Conservation (phyloP, 2,329 filamentous ascomycete species). For the Claviceps paspali region DNA sequence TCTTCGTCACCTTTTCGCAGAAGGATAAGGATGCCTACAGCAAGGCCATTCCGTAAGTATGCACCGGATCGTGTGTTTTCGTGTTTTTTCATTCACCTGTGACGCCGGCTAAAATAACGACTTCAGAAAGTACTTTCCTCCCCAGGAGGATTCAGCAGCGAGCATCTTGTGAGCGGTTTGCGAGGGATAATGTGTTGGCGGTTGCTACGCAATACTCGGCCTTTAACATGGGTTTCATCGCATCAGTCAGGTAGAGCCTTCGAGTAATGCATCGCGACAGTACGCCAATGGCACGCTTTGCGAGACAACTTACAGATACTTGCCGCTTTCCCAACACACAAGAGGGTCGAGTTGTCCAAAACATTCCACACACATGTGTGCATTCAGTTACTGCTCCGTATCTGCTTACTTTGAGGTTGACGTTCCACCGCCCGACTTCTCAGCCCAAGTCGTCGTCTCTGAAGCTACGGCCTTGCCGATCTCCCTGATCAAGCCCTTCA, state of each 20-base stretch:
- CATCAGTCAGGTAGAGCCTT: neutral
- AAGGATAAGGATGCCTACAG: slow-evolving; percentile 69
- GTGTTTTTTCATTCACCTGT: neutral
- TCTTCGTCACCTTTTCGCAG: slow-evolving; percentile 71
- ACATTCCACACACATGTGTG: too few species aligned
- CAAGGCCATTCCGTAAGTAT: slow-evolving; percentile 48
- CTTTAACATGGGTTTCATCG: neutral
- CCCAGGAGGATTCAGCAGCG: slow-evolving; percentile 3
- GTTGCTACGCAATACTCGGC: too few species aligned
- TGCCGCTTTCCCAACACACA: too few species aligned
- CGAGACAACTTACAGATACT: too few species aligned
- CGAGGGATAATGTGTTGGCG: neutral
- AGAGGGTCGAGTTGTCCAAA: too few species aligned
- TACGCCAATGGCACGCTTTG: neutral
- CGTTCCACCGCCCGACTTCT: neutral
- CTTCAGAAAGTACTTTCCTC: slow-evolving; percentile 14
- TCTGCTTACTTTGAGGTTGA: neutral
- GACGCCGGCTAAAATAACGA: neutral
- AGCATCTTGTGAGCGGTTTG: neutral
- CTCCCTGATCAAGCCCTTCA: slow-evolving; percentile 33
- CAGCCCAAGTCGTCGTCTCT: neutral
- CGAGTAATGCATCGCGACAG: neutral
- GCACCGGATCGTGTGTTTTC: too few species aligned
- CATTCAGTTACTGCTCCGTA: neutral
- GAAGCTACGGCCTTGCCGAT: slow-evolving; percentile 8